Evolutionary conservation across 345 rosid species (phyloP).

Genomic region (Orychophragmus violaceus): DNA sequence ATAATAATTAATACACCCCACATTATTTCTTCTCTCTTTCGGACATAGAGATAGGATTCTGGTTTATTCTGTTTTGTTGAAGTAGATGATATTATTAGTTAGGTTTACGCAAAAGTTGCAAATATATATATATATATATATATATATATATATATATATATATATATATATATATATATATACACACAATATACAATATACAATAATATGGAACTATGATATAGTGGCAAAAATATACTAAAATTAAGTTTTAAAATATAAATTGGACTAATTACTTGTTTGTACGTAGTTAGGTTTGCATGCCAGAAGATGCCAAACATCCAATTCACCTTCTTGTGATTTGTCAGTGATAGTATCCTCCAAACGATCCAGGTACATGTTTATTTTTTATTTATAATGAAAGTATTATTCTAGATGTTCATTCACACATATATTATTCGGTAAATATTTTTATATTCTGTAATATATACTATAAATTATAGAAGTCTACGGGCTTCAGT

Average conservation of each 20-base stretch:
- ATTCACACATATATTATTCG: background rate
- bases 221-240: conserved; percentile 2
- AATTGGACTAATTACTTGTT: conserved; percentile 10
- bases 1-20: background rate
- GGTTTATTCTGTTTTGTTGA: background rate
- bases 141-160: background rate
- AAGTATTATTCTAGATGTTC: background rate
- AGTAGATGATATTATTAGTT: background rate
- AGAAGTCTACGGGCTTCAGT: too few species aligned
- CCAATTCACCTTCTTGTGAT: conserved; percentile 26
- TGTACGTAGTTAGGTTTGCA: conserved; percentile 33
- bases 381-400: background rate
- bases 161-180: background rate
- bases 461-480: too few species aligned
- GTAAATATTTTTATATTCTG: background rate
- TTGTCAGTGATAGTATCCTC: conserved; percentile 21
- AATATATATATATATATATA: background rate
- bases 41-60: background rate
- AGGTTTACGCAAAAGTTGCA: background rate
- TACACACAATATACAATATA: background rate
- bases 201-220: conserved; percentile 9
- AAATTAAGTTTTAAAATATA: background rate
- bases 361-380: conserved; percentile 19
- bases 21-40: background rate
- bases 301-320: conserved; percentile 33